Percentiles rank a stretch among this genome's conserved stretches.
phyloP scores from a whole-genome alignment of 139 green algal species.

The Trebouxia sp. region DNA sequence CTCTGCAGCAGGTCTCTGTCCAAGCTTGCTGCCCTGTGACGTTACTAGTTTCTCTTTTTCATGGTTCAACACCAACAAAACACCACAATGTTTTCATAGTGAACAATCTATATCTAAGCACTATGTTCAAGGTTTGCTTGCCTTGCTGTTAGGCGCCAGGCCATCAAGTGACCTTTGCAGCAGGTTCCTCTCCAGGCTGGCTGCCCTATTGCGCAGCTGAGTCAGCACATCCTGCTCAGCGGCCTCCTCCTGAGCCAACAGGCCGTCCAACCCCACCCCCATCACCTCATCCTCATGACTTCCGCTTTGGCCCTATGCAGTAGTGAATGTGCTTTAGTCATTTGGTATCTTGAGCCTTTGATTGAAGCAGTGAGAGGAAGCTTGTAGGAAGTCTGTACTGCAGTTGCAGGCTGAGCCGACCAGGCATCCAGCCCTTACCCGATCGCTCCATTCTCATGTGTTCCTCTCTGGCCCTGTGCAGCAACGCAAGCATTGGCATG shows the following conservation, averaged over 20 bases:
- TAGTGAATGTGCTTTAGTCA: too few species aligned
- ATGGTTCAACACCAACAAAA: not conserved
- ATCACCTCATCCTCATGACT: conserved; percentile 47
- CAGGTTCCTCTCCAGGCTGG: conserved; percentile 33
- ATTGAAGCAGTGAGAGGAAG: too few species aligned
- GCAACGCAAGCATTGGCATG: too few species aligned
- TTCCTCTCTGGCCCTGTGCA: too few species aligned
- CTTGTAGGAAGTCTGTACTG: too few species aligned
- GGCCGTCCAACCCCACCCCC: not conserved
- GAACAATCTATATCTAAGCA: not conserved
- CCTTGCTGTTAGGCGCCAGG: conserved; percentile 15
- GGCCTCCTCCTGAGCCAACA: conserved; percentile 46
- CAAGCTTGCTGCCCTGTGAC: conserved; percentile 40
- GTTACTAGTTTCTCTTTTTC: too few species aligned
- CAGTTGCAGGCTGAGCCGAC: too few species aligned
- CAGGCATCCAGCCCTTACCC: too few species aligned
- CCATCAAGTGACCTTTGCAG: not conserved
- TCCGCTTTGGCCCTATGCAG: conserved; percentile 45
- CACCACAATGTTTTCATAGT: not conserved
- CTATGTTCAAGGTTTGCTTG: not conserved
- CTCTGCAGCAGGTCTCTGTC: not conserved
- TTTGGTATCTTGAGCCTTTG: too few species aligned
- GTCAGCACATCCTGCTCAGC: conserved; percentile 46
- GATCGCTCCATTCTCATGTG: too few species aligned
- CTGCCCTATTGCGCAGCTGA: conserved; percentile 44